Conservation (phyloP, 2,329 filamentous ascomycete species). For the Aciculosporium take region DNA sequence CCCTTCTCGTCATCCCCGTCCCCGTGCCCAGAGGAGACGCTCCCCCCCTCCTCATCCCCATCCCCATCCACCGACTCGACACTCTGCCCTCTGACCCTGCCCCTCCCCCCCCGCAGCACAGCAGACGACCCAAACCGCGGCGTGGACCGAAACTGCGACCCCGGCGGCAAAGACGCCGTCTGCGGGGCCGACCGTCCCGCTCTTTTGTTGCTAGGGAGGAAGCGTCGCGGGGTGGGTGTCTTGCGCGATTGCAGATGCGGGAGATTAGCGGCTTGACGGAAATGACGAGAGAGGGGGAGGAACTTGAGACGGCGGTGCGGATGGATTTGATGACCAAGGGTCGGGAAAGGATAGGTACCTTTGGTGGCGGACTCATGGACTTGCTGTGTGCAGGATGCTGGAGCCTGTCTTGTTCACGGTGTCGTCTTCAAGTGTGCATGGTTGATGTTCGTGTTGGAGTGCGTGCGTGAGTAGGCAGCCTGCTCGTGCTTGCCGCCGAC, state of each 20-base stretch:
- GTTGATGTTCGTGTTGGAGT: too few species aligned
- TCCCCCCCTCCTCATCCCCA: conserved; percentile 4
- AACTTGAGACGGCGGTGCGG: background rate
- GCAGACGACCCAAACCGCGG: conserved; percentile 24
- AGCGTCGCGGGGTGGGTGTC: conserved; percentile 26
- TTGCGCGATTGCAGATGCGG: too few species aligned
- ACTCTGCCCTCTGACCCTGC: conserved; percentile 11
- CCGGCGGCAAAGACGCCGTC: conserved; percentile 13
- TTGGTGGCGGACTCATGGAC: conserved; percentile 3
- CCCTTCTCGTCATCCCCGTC: background rate
- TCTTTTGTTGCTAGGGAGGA: conserved; percentile 23
- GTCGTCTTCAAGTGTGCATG: too few species aligned
- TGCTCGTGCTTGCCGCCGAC: too few species aligned
- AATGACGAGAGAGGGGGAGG: background rate
- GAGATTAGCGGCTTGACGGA: too few species aligned
- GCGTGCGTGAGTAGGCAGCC: too few species aligned
- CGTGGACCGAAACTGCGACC: conserved; percentile 23
- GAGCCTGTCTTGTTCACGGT: too few species aligned
- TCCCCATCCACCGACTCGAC: conserved; percentile 22
- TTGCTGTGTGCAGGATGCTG: background rate
- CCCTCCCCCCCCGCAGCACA: conserved; percentile 15
- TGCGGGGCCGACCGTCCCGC: conserved; percentile 6
- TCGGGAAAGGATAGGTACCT: background rate
- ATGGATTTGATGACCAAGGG: background rate
- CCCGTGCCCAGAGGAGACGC: background rate